Conservation (phyloP, 805 yeast species). For the Lipomyces yamadae region DNA sequence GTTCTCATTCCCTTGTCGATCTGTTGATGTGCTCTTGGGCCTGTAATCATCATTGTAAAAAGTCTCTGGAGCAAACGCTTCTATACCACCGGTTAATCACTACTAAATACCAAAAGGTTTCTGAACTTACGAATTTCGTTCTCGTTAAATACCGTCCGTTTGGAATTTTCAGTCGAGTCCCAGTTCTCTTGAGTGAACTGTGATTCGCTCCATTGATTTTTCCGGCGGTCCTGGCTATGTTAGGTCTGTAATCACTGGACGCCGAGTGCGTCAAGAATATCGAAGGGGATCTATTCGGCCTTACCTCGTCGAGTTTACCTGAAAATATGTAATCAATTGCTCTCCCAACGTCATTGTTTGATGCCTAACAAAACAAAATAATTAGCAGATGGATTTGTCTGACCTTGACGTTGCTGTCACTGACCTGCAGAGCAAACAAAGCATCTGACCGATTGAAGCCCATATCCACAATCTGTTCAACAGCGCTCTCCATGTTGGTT, state of each 20-base stretch:
- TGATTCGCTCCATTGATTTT: conserved; percentile 20
- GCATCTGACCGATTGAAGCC: conserved; percentile 44
- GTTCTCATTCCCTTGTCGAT: background rate
- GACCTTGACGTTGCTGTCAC: background rate
- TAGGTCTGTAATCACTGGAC: background rate
- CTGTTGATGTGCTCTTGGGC: background rate
- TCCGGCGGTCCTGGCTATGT: conserved; percentile 14
- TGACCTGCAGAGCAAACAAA: conserved; percentile 40
- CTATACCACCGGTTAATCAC: conserved; percentile 1
- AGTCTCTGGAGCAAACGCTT: conserved; percentile 29
- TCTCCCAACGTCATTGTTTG: conserved; percentile 39
- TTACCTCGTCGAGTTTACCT: conserved; percentile 29
- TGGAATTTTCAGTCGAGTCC: conserved; percentile 9
- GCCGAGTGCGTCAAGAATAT: background rate
- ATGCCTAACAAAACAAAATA: conserved; percentile 23
- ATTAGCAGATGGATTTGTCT: conserved; percentile 8
- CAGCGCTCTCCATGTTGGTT: conserved; percentile 22
- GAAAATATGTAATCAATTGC: conserved; percentile 44
- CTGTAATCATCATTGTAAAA: conserved; percentile 20
- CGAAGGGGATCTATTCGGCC: background rate
- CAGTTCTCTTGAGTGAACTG: conserved; percentile 18
- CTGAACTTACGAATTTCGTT: conserved; percentile 19
- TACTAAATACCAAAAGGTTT: too few relatives aligned
- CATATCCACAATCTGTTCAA: conserved; percentile 42
- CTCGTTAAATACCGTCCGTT: conserved; percentile 11